Percentiles rank a stretch among this genome's conserved stretches.
Evolutionary conservation across 768 basidiomycete species (phyloP).

Genomic region (Boletellus ananiceps): DNA sequence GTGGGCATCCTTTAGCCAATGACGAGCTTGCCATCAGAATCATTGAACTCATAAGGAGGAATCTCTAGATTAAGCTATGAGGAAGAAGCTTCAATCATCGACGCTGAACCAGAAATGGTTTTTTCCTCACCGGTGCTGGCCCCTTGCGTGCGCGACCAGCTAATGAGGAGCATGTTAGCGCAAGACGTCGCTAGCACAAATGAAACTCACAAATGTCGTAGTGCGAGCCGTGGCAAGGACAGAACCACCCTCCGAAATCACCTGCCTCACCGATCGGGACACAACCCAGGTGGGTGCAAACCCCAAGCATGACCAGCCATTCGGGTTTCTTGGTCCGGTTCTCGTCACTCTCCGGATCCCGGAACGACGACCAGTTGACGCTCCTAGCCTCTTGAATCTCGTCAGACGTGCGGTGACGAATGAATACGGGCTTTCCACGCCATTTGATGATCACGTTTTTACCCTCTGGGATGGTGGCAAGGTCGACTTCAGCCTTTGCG

Average conservation of each 20-base stretch:
- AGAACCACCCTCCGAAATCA: conserved; percentile 99
- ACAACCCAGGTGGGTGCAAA: conserved; percentile 97
- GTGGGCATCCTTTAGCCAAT: conserved; percentile 55
- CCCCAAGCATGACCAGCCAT: conserved; percentile 90
- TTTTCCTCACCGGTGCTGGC: conserved; percentile 79
- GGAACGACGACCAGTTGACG: conserved; percentile 78
- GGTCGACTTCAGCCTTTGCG: conserved; percentile 95
- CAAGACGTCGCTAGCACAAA: background rate
- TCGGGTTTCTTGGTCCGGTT: conserved; percentile 89
- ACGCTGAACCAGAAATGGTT: background rate
- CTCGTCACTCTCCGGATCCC: conserved; percentile 92
- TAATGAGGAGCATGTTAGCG: conserved; percentile 29
- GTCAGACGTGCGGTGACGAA: conserved; percentile 86
- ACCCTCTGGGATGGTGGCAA: conserved; percentile 88
- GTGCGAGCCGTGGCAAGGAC: conserved; percentile 98
- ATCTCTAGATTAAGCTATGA: conserved; percentile 88
- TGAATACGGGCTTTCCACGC: conserved; percentile 99
- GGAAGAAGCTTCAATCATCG: conserved; percentile 9
- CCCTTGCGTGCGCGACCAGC: conserved; percentile 95
- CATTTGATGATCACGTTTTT: conserved; percentile 98
- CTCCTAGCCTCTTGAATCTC: conserved; percentile 93
- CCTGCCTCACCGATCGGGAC: conserved; percentile 97
- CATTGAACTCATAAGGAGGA: conserved; percentile 83
- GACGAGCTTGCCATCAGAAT: conserved; percentile 79
- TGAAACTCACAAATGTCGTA: conserved; percentile 82